Percentiles rank a stretch among this genome's conserved stretches.
These are phyloP conservation scores for Xylaria sp. DNA, from an alignment of 2,329 filamentous ascomycete species.

Conservation along the genomic window DNA sequence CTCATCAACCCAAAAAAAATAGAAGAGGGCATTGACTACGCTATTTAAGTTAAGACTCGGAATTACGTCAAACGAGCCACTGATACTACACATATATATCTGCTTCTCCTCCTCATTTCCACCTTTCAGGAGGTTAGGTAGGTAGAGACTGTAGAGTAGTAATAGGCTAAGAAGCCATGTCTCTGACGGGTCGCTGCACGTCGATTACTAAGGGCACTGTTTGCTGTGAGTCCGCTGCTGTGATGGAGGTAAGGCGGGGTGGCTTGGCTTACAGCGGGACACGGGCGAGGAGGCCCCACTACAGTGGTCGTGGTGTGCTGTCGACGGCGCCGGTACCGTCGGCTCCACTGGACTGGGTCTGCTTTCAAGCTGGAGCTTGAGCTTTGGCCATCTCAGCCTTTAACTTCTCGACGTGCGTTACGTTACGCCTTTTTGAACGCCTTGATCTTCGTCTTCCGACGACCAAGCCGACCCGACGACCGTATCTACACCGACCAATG, in stretches of 20 bases:
- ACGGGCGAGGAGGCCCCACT: constrained; percentile 10
- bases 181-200: constrained; percentile 39
- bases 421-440: background rate
- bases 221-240: constrained; percentile 12
- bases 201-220: constrained; percentile 53
- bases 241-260: constrained; percentile 2
- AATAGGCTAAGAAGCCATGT: constrained; percentile 32
- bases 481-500: background rate
- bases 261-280: constrained; percentile 28
- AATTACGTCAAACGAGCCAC: constrained; percentile 13
- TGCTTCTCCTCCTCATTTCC: background rate
- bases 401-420: constrained; percentile 20
- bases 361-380: constrained; percentile 21
- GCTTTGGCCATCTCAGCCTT: constrained; percentile 37
- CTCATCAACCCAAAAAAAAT: background rate
- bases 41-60: constrained; percentile 2
- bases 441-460: background rate
- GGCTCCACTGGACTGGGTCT: constrained; percentile 12
- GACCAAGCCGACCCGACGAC: constrained; percentile 1
- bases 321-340: constrained; percentile 26
- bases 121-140: no score
- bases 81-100: background rate
- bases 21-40: background rate
- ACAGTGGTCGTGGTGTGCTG: constrained; percentile 5
- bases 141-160: no score